Base-by-base conservation (phyloP, 2,329 filamentous ascomycete species). In the Elsinoe australis region DNA sequence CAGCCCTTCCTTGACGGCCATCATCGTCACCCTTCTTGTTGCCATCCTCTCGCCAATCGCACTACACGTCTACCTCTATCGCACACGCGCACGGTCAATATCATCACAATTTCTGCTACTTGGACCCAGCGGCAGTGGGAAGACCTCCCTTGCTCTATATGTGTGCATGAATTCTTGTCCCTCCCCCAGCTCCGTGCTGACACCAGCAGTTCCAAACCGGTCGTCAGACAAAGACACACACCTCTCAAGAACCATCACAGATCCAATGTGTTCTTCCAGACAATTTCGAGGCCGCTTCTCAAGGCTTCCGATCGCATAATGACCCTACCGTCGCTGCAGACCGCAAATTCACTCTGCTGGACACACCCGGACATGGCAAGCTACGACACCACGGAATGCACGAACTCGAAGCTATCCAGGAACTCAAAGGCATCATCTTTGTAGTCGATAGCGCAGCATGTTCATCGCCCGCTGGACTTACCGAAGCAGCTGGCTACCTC, bases 321-420 rank as follows among this genome's bases (percentile, higher is more conserved):
- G 82, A 86, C 61, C 75, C 78, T 18, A 74, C 79, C 7, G 67
- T 68, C 41, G 66, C 71, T 53, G 57, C 65, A 2, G 80, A 83
- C 61, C 80, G 78, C 55, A 83, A 80, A 62, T 86, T 92, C 63
- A 71, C 85, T 32, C 71, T 96, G 26, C 70, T 86, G 61, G 92
- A 98, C 69, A 96, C 90, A 1, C 92, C 92, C 0, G 92, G 92
- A 31, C 92, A 98, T 70, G 88, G 87, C 58, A 98, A 98, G 69
- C 79, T 98, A 51, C 86, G 92, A 52, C 76, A 80, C 58, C 72
- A 79, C 55, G 80, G 85, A 3, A 71, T 84, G 51, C 66, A 71
- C 33, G 60, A 70, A 10, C 68, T 80, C 51, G 64, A 66, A 45
- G 60, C 71, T 15, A 60, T 64, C 26, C 58, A 67, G 51, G 75